Base-by-base conservation (phyloP, 208 protist genomes). In the Histomonas meleagridis region DNA sequence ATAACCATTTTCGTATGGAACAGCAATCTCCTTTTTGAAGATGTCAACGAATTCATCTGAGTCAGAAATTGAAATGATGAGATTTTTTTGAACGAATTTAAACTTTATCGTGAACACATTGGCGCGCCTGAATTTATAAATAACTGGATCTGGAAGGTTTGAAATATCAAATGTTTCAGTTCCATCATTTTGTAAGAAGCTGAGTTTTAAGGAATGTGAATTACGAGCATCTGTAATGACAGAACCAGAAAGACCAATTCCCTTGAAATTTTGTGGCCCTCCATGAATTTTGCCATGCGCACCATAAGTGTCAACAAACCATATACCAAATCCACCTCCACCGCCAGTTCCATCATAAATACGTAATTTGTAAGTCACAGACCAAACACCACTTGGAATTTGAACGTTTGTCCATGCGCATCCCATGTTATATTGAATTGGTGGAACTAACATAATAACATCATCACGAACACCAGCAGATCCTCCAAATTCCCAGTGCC, bases 401-500 rank as follows among this genome's bases (percentile, higher is more conserved):
- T 86, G 46, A 38, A 86, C 23, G 46, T 86, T 86, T 12, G 76
- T 86, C 76, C 76, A 86, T 26, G 26, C 26, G 46, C 12, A 86
- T 12, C 76, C 76, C 38, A 18, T 51, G 18, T 86, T 86, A 38
- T 51, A 86, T 38, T 86, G 76, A 55, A 86, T 40, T 55, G 76
- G 76, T 28, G 76, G 76, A 35, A 32, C 40, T 21, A 86, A 16
- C 38, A 51, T 14, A 43, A 86, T 86, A 38, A 5, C 1, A 48
- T 86, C 46, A 18, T 86, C 18, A 2, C 32, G 23, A 2, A 86
- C 76, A 86, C 51, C 28, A 7, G 76, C n/a, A 26, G 76, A 86
- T 5, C 76, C 76, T 43, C 46, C 76, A 86, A 86, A 86, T 46
- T 86, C 76, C 76, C 76, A 86, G 26, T 55, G 55, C 14, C 76